Conservation (phyloP, 306 rosid species). For the Amphicarpaea edgeworthii region DNA sequence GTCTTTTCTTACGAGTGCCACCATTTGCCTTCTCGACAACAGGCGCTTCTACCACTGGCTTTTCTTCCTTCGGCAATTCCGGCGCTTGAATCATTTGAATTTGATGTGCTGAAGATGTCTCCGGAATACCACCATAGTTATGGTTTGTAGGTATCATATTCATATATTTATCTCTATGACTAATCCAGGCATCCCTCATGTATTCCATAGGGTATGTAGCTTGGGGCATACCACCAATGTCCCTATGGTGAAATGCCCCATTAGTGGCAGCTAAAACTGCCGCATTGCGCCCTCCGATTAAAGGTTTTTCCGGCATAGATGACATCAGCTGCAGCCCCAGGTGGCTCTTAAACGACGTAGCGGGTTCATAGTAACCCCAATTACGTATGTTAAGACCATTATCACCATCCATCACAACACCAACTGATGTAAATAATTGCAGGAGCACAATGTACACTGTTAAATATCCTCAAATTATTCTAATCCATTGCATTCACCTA, state of each 20-base stretch:
- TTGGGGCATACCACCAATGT: constrained; percentile 72
- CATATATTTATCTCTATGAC: constrained; percentile 76
- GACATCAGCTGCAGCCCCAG: constrained; percentile 95
- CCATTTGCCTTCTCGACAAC: constrained; percentile 61
- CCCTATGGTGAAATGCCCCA: constrained; percentile 73
- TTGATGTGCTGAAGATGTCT: constrained; percentile 71
- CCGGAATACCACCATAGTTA: constrained; percentile 59
- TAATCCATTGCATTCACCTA: constrained; percentile 36
- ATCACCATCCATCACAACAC: constrained; percentile 83
- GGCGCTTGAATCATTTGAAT: constrained; percentile 73
- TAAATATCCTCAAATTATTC: constrained; percentile 42
- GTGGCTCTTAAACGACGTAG: constrained; percentile 69
- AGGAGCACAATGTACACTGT: constrained; percentile 37
- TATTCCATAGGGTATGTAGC: constrained; percentile 69
- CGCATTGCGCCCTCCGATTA: constrained; percentile 72
- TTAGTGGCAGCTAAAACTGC: constrained; percentile 57
- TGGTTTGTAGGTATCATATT: constrained; percentile 75
- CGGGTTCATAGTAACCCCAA: constrained; percentile 96
- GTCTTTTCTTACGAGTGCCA: constrained; percentile 76
- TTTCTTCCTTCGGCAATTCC: constrained; percentile 68
- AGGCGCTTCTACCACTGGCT: constrained; percentile 63
- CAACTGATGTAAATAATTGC: constrained; percentile 37
- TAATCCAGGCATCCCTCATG: constrained; percentile 88
- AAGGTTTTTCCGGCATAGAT: constrained; percentile 74
- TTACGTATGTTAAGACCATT: constrained; percentile 88